Conservation (phyloP, 371 early-diverging fungal genomes). For the Ordospora colligata region DNA sequence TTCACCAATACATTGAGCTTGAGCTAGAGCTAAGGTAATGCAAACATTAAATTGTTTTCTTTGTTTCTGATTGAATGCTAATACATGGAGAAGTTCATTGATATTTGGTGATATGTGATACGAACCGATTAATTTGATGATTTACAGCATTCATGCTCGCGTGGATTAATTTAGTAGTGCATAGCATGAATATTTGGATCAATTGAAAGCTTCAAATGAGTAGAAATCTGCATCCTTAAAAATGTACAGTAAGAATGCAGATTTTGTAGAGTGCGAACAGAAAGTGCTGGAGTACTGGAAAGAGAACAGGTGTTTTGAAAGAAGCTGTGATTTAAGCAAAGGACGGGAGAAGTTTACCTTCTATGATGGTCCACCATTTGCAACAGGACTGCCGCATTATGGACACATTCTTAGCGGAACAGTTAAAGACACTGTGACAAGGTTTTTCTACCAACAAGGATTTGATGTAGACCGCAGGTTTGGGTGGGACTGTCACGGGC, state of each 20-base stretch:
- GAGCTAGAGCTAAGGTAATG: background rate
- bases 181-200: background rate
- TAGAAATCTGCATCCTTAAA: background rate
- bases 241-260: conserved; percentile 43
- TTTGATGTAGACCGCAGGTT: conserved; percentile 93
- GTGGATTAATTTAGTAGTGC: background rate
- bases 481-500: conserved; percentile 99
- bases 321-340: conserved; percentile 73
- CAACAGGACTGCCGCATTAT: conserved; percentile 98
- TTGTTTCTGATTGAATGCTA: too few relatives aligned
- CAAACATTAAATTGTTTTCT: too few relatives aligned
- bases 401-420: conserved; percentile 98
- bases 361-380: conserved; percentile 99
- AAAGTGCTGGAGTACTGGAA: conserved; percentile 87
- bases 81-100: too few relatives aligned
- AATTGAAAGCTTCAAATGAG: background rate
- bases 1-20: conserved; percentile 1
- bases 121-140: background rate
- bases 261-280: conserved; percentile 70
- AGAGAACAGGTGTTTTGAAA: conserved; percentile 89
- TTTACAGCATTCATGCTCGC: background rate
- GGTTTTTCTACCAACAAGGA: conserved; percentile 90
- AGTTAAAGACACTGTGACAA: conserved; percentile 97
- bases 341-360: conserved; percentile 63
- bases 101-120: too few relatives aligned